These are phyloP conservation scores for Phytophthora capsici DNA, from an alignment of 352 stramenopile species.

Conservation along the genomic window DNA sequence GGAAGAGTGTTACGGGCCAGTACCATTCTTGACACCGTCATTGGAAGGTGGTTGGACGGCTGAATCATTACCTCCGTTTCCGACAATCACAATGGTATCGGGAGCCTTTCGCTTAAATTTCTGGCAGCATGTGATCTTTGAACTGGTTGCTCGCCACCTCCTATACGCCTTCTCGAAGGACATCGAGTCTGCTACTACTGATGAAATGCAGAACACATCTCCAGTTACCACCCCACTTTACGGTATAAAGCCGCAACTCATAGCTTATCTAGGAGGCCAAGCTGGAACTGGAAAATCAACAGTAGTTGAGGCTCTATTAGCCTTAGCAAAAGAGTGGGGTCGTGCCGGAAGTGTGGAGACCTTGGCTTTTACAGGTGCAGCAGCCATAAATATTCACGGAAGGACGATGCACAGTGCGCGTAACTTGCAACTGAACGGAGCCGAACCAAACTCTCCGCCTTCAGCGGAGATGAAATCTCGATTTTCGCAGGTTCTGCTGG, in stretches of 20 bases:
- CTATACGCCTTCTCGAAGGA: no score
- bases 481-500: constrained; percentile 18
- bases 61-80: no score
- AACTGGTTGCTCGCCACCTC: no score
- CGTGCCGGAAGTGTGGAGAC: constrained; percentile 9
- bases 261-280: constrained; percentile 16
- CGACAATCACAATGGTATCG: no score
- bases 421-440: constrained; percentile 13
- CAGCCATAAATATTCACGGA: constrained; percentile 19
- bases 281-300: constrained; percentile 14
- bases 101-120: no score
- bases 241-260: constrained; percentile 9
- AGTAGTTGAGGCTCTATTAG: constrained; percentile 7
- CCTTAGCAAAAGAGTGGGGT: background rate
- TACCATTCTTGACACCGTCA: no score
- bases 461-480: constrained; percentile 17
- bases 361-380: constrained; percentile 2
- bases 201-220: background rate
- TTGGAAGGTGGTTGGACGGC: no score
- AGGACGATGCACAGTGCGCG: constrained; percentile 5
- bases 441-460: constrained; percentile 6
- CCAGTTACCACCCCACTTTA: constrained; percentile 20
- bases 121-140: no score
- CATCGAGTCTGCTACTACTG: background rate
- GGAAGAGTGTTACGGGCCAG: no score